Evolutionary conservation across 177 flowering plant species (phyloP).

Genomic region (Vitis hybrid): DNA sequence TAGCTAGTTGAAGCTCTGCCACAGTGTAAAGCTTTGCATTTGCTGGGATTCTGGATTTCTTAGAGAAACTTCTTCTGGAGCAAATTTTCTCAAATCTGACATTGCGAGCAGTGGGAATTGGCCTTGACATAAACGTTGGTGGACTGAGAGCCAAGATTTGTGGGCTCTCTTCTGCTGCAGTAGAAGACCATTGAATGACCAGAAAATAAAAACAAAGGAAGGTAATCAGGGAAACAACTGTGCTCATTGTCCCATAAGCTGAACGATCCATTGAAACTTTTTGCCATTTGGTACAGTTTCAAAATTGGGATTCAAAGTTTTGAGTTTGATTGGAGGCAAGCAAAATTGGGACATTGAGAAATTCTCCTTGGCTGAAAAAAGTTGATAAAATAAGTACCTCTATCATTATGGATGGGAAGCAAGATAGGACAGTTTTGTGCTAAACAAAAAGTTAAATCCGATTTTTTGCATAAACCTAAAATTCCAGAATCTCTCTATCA

Average conservation of each 20-base stretch:
- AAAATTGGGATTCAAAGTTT: too few species aligned
- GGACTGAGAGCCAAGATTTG: constrained; percentile 25
- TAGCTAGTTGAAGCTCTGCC: constrained; percentile 66
- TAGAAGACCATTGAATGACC: constrained; percentile 26
- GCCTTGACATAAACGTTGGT: constrained; percentile 27
- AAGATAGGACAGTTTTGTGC: too few species aligned
- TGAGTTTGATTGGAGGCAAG: too few species aligned
- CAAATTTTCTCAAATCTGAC: constrained; percentile 24
- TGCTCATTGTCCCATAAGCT: not conserved
- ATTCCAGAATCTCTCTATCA: too few species aligned
- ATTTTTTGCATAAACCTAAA: too few species aligned
- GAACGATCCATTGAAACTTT: too few species aligned
- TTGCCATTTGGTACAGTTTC: too few species aligned
- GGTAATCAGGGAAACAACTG: not conserved
- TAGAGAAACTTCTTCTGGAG: constrained; percentile 51
- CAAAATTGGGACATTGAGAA: too few species aligned
- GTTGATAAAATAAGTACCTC: too few species aligned
- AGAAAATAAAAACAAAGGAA: constrained; percentile 2
- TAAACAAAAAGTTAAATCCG: too few species aligned
- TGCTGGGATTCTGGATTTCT: constrained; percentile 30
- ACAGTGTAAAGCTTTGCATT: constrained; percentile 46
- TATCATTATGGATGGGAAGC: too few species aligned
- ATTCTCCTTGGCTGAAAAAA: too few species aligned
- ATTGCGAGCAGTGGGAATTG: constrained; percentile 29
- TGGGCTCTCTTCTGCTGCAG: constrained; percentile 35